Evolutionary conservation across 2,329 filamentous ascomycete species (phyloP), one percentile per base, ranked within the genome.

Genomic region (Fusarium odoratissimum): DNA sequence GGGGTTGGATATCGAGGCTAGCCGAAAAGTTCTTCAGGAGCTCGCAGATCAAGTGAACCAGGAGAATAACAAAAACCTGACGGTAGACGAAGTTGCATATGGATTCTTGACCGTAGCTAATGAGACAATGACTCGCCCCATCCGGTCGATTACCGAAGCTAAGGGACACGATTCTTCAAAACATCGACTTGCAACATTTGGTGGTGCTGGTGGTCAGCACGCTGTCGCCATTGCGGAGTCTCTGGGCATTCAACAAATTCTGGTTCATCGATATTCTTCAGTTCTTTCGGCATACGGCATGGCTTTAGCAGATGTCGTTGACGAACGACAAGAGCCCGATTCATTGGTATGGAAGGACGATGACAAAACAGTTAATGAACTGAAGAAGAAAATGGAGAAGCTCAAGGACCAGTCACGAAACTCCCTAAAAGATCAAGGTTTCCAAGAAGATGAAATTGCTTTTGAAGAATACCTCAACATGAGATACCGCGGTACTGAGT

Each of bases 391-490:
- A 82, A 93, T 98, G 88, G 86, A 90, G 25, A 91, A 93, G 51
- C 86, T 98, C 41, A 95, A 93, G 82, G 86, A 89, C n/a, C 94
- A 92, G 78, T 95, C 94, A 0, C 88, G 85, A 1, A 83, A 86
- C 23, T 89, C 90, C 1, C 84, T 98, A 8, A 85, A 86, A 28
- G 91, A 92, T 5, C 95, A 98, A 81, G 95, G 95, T 0, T 97
- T 98, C 78, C 84, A 87, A 3, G 89, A 93, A 46, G 83, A 88
- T 9, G 90, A 93, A 37, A 93, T 97, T 30, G 87, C 91, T 0
- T 97, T 95, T 77, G 95, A 97, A 79, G 93, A 97, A 79, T 98
- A 97, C 78, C 89, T 98, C 63, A 97, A 98, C 79, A 95, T 98
- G 91, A 87, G 95, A 64, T 97, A 97, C 78, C 90, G 94, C 40